Conservation (phyloP, 2,329 filamentous ascomycete species). For the Triangularia setosa region DNA sequence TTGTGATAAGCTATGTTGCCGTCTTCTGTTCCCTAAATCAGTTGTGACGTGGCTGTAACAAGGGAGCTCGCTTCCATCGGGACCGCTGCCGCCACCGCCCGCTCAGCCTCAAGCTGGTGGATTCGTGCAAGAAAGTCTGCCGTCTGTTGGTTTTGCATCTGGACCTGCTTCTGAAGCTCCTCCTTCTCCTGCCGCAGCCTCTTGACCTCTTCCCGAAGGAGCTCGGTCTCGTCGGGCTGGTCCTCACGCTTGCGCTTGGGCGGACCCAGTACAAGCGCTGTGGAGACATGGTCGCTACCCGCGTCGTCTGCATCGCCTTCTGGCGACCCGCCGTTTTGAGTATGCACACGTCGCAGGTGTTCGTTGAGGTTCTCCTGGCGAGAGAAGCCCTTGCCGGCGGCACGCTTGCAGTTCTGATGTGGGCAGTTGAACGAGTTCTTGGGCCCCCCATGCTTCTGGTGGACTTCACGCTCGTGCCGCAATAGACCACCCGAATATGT, state of each 20-base stretch:
- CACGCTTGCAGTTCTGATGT: constrained; percentile 81
- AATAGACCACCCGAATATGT: constrained; percentile 90
- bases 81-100: background rate
- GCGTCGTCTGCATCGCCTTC: constrained; percentile 43
- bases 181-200: constrained; percentile 62
- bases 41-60: constrained; percentile 13
- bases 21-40: constrained; percentile 17
- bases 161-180: constrained; percentile 50
- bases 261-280: constrained; percentile 28
- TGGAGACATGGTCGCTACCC: constrained; percentile 43
- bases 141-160: constrained; percentile 45
- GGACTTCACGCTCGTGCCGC: constrained; percentile 88
- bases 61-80: constrained; percentile 4
- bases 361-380: constrained; percentile 92
- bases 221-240: constrained; percentile 34
- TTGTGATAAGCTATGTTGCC: background rate
- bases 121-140: constrained; percentile 13
- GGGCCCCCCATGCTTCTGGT: constrained; percentile 82
- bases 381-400: constrained; percentile 84
- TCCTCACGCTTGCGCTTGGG: constrained; percentile 45
- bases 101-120: constrained; percentile 13
- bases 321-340: constrained; percentile 40
- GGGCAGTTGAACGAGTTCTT: constrained; percentile 86
- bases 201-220: constrained; percentile 61
- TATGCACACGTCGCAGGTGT: constrained; percentile 87